A percentile compares a stretch with the other conserved stretches of the same genome.
Conservation (phyloP, 1,139 yeast species). For the Hyphopichia fennica region DNA sequence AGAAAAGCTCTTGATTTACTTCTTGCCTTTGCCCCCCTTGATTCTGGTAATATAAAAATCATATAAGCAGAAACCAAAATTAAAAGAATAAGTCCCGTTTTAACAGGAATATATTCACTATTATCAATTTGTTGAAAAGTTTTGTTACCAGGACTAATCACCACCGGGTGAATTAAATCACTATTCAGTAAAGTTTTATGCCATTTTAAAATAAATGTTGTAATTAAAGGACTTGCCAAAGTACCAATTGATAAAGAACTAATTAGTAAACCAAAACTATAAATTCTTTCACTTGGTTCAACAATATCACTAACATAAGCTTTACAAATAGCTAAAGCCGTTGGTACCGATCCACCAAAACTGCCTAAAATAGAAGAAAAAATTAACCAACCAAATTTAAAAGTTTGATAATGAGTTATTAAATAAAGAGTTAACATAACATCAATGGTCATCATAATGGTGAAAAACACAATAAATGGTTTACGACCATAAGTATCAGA, state of each 20-base stretch:
- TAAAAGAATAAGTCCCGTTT: constrained; percentile 25
- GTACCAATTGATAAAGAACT: constrained; percentile 63
- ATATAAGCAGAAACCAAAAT: constrained; percentile 30
- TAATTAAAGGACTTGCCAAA: constrained; percentile 64
- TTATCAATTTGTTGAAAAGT: constrained; percentile 7
- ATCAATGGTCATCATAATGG: neutral
- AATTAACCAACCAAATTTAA: constrained; percentile 30
- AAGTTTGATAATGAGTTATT: constrained; percentile 12
- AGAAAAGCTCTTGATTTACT: constrained; percentile 43
- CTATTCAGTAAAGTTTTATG: too few species aligned
- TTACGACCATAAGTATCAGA: constrained; percentile 68
- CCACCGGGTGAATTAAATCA: too few species aligned
- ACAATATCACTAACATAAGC: constrained; percentile 68
- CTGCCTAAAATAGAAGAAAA: constrained; percentile 41
- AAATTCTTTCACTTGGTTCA: constrained; percentile 54
- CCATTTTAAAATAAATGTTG: constrained; percentile 32
- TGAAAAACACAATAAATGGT: constrained; percentile 26
- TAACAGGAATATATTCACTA: constrained; percentile 29
- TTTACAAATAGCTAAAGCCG: constrained; percentile 50
- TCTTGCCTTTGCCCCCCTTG: constrained; percentile 48
- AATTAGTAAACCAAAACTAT: constrained; percentile 53
- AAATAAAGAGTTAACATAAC: constrained; percentile 32
- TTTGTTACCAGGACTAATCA: constrained; percentile 5
- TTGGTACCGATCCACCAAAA: constrained; percentile 55
- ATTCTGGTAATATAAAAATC: constrained; percentile 53